phyloP scores from a whole-genome alignment of 352 stramenopile species.

The Globisporangium paroecandrum region DNA sequence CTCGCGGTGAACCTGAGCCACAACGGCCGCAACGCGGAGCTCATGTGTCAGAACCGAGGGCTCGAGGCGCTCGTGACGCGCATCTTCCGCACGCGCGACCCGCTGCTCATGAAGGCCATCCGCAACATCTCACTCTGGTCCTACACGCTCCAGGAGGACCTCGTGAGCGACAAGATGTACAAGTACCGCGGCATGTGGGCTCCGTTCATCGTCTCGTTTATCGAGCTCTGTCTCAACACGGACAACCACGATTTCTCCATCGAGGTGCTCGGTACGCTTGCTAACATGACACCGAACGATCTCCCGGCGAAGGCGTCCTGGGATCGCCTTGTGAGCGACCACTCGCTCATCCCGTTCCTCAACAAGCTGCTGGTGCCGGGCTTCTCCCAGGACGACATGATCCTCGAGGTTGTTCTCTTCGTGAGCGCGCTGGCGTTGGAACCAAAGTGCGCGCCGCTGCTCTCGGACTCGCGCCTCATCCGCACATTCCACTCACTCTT shows the following conservation, averaged over 20 bases:
- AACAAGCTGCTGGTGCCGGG: slow-evolving; percentile 90
- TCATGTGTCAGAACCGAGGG: slow-evolving; percentile 88
- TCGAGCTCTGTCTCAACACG: slow-evolving; percentile 78
- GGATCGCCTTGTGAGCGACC: slow-evolving; percentile 86
- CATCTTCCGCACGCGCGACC: slow-evolving; percentile 85
- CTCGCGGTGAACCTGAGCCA: slow-evolving; percentile 94
- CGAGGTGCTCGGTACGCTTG: slow-evolving; percentile 91
- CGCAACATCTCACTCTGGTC: slow-evolving; percentile 92
- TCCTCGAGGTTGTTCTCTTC: slow-evolving; percentile 90
- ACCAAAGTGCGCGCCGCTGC: slow-evolving; percentile 72
- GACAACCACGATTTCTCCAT: slow-evolving; percentile 93
- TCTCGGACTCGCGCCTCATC: slow-evolving; percentile 69
- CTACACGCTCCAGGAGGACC: slow-evolving; percentile 86
- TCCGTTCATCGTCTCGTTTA: slow-evolving; percentile 83
- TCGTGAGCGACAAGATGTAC: slow-evolving; percentile 85
- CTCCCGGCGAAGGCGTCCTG: slow-evolving; percentile 86
- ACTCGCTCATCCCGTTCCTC: slow-evolving; percentile 85
- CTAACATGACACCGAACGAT: slow-evolving; percentile 91
- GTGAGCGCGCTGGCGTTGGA: slow-evolving; percentile 78
- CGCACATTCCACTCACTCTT: slow-evolving; percentile 79
- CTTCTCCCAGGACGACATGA: slow-evolving; percentile 91
- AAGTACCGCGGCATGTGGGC: slow-evolving; percentile 92
- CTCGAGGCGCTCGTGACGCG: slow-evolving; percentile 88
- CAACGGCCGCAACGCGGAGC: slow-evolving; percentile 86
- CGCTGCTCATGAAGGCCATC: slow-evolving; percentile 93